Evolutionary conservation across 176 grass and related monocot species (phyloP), one percentile per base, ranked within the genome.

Genomic region (Phoenix dactylifera): DNA sequence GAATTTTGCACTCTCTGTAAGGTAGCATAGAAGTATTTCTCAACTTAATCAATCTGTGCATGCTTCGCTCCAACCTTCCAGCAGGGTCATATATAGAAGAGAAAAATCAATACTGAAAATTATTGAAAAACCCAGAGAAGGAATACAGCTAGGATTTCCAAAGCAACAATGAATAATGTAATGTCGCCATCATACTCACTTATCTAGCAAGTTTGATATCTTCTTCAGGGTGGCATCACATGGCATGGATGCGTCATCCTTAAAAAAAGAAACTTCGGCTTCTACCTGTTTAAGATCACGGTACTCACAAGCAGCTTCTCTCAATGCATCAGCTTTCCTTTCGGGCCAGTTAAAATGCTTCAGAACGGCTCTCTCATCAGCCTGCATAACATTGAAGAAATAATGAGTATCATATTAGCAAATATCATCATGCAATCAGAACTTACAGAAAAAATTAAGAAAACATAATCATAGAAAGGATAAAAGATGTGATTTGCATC

Each of bases 1-100:
- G 92, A 50, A 97, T 87, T 16, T 75, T 84, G 63, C 89, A 80
- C 70, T 97, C 87, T 15, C 58, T 85, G 82, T 88, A 97, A 18
- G 81, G 67, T 3, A 83, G 51, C 50, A 85, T 73, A 49, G 18
- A 75, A 0, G 65, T 64, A 73, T 53, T 82, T 65, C 92, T 87
- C 72, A 97, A 66, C 24, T 83, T 85, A 25, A 88, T 60, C 75
- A 97, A 29, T 63, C 80, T 78, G 22, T 24, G 55, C 76, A 82
- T 77, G 73, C 76, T 76, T 83, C 84, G 81, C 84, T 97, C 92
- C 75, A 97, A 77, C 44, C 92, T 97, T 48, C 14, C 60, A 68
- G 49, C 26, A 49, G 2, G 4, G 20, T 62, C 50, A 60, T 17
- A 26, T 6, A 63, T 44, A 9, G 9, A 5, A 32, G 10, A 44